Evolutionary conservation across 1,139 yeast species (phyloP).

Genomic region (Trichomonascaceae sp.): DNA sequence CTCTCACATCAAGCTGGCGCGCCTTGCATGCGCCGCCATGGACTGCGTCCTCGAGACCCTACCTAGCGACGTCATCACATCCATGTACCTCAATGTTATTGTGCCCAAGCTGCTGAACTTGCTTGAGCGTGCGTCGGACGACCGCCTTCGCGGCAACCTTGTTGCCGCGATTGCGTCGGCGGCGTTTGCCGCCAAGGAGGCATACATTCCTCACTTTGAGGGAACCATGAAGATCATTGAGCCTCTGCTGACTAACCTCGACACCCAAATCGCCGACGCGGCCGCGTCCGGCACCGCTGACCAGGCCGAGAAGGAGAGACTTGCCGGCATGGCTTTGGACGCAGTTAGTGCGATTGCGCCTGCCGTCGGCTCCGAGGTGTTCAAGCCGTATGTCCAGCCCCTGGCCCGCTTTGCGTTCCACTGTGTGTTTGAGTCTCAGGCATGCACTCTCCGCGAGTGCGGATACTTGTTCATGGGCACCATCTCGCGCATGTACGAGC

Average conservation of each 20-base stretch:
- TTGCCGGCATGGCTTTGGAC: conserved; percentile 86
- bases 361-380: conserved; percentile 87
- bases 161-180: conserved; percentile 96
- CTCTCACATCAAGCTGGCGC: conserved; percentile 70
- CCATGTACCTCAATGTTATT: conserved; percentile 70
- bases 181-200: conserved; percentile 87
- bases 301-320: conserved; percentile 28
- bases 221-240: conserved; percentile 69
- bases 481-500: conserved; percentile 89
- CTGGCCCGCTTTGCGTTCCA: conserved; percentile 79
- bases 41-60: conserved; percentile 89
- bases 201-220: conserved; percentile 75
- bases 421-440: conserved; percentile 63
- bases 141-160: conserved; percentile 71
- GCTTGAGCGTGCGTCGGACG: conserved; percentile 49
- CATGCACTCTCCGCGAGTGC: conserved; percentile 74
- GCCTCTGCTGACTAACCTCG: conserved; percentile 53
- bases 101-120: conserved; percentile 81
- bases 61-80: conserved; percentile 68
- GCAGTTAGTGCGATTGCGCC: conserved; percentile 90
- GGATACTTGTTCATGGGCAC: conserved; percentile 92
- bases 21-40: conserved; percentile 79
- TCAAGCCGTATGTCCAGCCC: conserved; percentile 77
- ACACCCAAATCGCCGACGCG: conserved; percentile 4
- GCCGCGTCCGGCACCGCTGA: conserved; percentile 10